Evolutionary conservation across 2,329 filamentous ascomycete species (phyloP), one percentile per base, ranked within the genome.

Genomic region (Apiospora malaysiana): DNA sequence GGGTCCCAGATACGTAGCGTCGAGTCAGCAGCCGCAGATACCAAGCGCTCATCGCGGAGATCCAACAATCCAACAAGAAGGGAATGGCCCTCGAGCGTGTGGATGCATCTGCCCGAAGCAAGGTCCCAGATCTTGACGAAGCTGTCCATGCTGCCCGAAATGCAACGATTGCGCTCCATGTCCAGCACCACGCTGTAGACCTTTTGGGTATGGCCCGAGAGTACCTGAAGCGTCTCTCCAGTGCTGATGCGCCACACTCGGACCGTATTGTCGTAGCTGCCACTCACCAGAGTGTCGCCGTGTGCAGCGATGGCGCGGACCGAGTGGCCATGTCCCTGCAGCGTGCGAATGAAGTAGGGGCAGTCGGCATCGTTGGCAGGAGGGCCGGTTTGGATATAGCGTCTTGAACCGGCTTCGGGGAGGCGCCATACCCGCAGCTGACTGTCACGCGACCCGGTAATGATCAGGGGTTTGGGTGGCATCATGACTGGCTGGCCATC

Each of bases 61-160:
- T 98, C 96, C 43, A 99, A 85, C 1, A 99, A 87, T 0, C 96
- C 96, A 23, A 99, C 96, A 18, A 99, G 90, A 14, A 97, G 93
- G 23, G 91, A 93, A 79, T 99, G 96, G 0, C 96, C 96, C 81
- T 98, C 95, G 0, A 99, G 88, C 0, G 94, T 98, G 81, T 95
- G 93, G 14, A 98, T 85, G 75, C 94, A 93, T 0, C 91, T 85
- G 0, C 96, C 96, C 2, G 93, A 96, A 42, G 94, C 91, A 18
- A 99, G 87, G 72, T 95, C 96, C 96, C 96, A 99, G 16, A 99
- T 95, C 82, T 98, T 98, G 79, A 99, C 96, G 74, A 95, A 88
- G 73, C 96, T 97, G 81, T 99, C 96, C 96, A 99, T 99, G 8
- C 95, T 97, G 16, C 96, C 96, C 73, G 95, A 98, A 74, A 99